These are phyloP conservation scores for Mesembryanthemum crystallinum DNA, from an alignment of 148 eudicot species.

Conservation along the genomic window DNA sequence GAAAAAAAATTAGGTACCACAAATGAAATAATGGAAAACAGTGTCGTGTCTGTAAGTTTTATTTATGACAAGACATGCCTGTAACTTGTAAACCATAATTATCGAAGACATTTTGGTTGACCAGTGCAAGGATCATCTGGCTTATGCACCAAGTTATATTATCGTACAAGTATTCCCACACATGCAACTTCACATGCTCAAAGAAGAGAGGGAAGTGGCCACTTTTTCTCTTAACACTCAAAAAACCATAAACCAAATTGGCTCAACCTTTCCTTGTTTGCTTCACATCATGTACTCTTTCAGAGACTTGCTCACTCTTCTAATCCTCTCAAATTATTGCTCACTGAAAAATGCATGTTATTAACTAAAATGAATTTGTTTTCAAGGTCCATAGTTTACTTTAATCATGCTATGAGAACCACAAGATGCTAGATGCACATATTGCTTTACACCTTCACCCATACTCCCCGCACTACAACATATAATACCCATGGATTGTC, in stretches of 20 bases:
- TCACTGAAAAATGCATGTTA: background rate
- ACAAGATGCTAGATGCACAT: background rate
- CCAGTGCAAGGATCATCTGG: background rate
- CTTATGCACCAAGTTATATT: background rate
- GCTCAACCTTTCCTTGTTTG: constrained; percentile 17
- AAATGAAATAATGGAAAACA: too few relatives aligned
- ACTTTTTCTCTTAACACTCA: background rate
- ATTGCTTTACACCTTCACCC: background rate
- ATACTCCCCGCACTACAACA: background rate
- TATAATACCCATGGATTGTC: background rate
- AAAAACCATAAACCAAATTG: constrained; percentile 21
- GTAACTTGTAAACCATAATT: background rate
- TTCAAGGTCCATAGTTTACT: background rate
- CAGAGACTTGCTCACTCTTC: constrained; percentile 1
- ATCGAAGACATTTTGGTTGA: background rate
- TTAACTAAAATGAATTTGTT: background rate
- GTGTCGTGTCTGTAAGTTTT: too few relatives aligned
- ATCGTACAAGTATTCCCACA: constrained; percentile 1
- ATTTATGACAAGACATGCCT: too few relatives aligned
- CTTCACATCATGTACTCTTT: constrained; percentile 4
- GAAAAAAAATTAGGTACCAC: too few relatives aligned
- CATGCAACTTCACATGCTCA: constrained; percentile 2
- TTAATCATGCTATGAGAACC: background rate
- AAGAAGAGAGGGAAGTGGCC: background rate
- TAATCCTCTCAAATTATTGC: background rate